Evolutionary conservation across 352 stramenopile genomes (phyloP), one percentile per base, ranked within the genome.

Genomic region (Phytophthora sp.): DNA sequence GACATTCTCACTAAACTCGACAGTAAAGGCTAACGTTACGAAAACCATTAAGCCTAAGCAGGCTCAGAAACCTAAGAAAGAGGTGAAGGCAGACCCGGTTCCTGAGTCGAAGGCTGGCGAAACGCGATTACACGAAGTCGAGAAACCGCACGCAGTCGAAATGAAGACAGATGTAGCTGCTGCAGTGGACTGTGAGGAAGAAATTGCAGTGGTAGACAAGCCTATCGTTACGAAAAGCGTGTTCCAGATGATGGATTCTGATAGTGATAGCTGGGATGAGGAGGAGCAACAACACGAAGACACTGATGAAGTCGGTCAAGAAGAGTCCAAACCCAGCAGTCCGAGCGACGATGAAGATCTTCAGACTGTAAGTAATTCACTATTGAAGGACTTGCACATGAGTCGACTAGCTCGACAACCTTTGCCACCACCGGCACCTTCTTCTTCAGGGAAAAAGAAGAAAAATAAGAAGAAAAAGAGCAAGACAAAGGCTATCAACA

Each of bases 301-400:
- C 18, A 33, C n/a, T n/a, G n/a, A n/a, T n/a, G n/a, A 68, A 52
- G 1, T 7, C 0, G 13, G 15, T 27, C 13, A 60, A 41, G 20
- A 55, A 41, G 13, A 57, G 38, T 36, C 39, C 15, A 33, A 68
- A 41, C 38, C 41, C 44, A 41, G 15, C 21, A 33, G n/a, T 45
- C 2, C 39, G 13, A 26, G 62, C 20, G 50, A 54, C 30, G 54
- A 59, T 3, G 29, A 26, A 11, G 70, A 75, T 44, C 49, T 79
- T 2, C 59, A 68, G 26, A 42, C 60, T 45, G 72, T 76, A 0
- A n/a, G n/a, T n/a, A 86, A 80, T 31, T 63, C 66, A 7, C 47
- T 90, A 35, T 68, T 94, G 26, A 84, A 86, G 33, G 76, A 91
- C 12, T 64, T 94, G 9, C 82, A 91, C 50, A 44, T 84, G 30